Percentiles rank a stretch among this genome's conserved stretches.
Conservation (phyloP, 2,329 filamentous ascomycete species). For the Setomelanomma holmii region DNA sequence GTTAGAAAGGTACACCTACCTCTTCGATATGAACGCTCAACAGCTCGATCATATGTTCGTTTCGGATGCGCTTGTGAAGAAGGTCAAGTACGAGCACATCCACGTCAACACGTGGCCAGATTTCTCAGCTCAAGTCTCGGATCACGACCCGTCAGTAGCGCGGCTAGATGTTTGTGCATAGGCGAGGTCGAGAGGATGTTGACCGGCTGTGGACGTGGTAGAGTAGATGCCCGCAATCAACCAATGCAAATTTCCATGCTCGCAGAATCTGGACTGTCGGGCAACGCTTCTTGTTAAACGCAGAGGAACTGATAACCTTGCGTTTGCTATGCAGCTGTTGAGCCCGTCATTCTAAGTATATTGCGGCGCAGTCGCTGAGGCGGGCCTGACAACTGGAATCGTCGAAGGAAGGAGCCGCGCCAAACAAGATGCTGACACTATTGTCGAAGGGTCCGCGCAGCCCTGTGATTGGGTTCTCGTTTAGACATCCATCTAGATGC, state of each 20-base stretch:
- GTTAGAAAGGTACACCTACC: slow-evolving; percentile 72
- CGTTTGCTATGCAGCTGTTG: slow-evolving; percentile 8
- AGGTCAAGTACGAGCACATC: slow-evolving; percentile 67
- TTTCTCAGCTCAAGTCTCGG: slow-evolving; percentile 64
- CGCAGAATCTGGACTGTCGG: too few relatives aligned
- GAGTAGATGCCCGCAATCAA: neutral
- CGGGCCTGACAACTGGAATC: neutral
- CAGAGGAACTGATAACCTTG: neutral
- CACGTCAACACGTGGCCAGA: slow-evolving; percentile 75
- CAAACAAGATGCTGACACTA: slow-evolving; percentile 5
- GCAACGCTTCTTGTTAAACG: too few relatives aligned
- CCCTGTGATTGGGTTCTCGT: slow-evolving; percentile 4
- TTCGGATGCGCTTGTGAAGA: slow-evolving; percentile 59
- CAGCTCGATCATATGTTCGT: slow-evolving; percentile 75
- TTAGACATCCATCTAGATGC: slow-evolving; percentile 9
- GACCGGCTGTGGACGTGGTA: neutral
- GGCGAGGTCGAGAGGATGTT: neutral
- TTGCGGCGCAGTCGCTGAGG: slow-evolving; percentile 17
- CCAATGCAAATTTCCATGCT: neutral
- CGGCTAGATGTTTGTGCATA: slow-evolving; percentile 65
- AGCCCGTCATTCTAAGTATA: slow-evolving; percentile 9
- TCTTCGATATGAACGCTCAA: slow-evolving; percentile 73
- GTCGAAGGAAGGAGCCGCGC: neutral
- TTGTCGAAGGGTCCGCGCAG: neutral
- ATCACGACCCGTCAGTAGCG: slow-evolving; percentile 74